phyloP scores from a whole-genome alignment of 2,329 filamentous ascomycete species.

The Passalora sequoiae region DNA sequence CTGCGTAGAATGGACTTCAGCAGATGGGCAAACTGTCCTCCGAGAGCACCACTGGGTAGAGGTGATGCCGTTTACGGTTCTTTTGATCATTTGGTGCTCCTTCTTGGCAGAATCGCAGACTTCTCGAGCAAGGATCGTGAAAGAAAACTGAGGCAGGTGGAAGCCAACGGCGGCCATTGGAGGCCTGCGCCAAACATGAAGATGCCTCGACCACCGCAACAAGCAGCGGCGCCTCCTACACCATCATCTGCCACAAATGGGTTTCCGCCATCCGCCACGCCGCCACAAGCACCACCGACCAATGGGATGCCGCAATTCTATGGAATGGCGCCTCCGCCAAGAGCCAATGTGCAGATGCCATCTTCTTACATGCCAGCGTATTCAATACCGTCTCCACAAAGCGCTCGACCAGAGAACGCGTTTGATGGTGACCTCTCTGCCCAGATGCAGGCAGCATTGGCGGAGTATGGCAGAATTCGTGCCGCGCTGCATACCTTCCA shows the following conservation, averaged over 20 bases:
- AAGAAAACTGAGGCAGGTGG: slow-evolving; percentile 67
- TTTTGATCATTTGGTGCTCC: slow-evolving; percentile 77
- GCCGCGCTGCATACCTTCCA: slow-evolving; percentile 65
- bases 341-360: slow-evolving; percentile 39
- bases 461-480: slow-evolving; percentile 73
- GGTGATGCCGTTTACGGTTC: slow-evolving; percentile 79
- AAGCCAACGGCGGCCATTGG: slow-evolving; percentile 55
- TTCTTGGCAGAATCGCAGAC: slow-evolving; percentile 72
- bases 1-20: slow-evolving; percentile 66
- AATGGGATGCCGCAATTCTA: slow-evolving; percentile 47
- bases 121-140: slow-evolving; percentile 73
- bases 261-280: slow-evolving; percentile 4
- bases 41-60: slow-evolving; percentile 71
- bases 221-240: slow-evolving; percentile 11
- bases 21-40: slow-evolving; percentile 80
- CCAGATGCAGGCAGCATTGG: slow-evolving; percentile 63
- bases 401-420: slow-evolving; percentile 42
- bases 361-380: slow-evolving; percentile 34
- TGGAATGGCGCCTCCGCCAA: slow-evolving; percentile 44
- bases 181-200: slow-evolving; percentile 49
- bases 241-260: slow-evolving; percentile 17
- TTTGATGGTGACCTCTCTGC: slow-evolving; percentile 51
- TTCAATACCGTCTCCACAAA: slow-evolving; percentile 21
- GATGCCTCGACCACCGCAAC: slow-evolving; percentile 35
- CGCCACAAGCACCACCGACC: not conserved